Evolutionary conservation across 2,329 filamentous ascomycete species (phyloP).

Genomic region (Diplodia mutila): DNA sequence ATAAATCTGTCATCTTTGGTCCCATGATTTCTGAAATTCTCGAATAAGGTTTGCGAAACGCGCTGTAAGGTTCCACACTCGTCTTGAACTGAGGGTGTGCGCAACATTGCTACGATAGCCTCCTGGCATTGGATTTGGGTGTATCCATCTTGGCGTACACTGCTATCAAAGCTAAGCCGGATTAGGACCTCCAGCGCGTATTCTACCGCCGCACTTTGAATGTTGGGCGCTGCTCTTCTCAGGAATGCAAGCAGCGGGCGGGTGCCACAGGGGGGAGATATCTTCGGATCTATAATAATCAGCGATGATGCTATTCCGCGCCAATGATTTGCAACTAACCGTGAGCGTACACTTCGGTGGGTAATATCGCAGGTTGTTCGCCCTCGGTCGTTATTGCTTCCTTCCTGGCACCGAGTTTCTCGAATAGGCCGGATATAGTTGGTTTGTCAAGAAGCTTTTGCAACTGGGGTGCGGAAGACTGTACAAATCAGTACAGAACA

Average conservation of each 20-base stretch:
- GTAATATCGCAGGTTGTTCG: background rate
- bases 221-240: conserved; percentile 31
- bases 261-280: conserved; percentile 32
- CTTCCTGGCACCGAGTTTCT: background rate
- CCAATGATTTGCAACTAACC: background rate
- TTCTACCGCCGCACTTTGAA: background rate
- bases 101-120: conserved; percentile 28
- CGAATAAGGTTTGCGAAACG: conserved; percentile 30
- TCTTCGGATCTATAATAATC: conserved; percentile 19
- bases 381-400: background rate
- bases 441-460: conserved; percentile 4
- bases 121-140: conserved; percentile 1
- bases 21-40: conserved; percentile 36
- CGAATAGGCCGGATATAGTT: conserved; percentile 1
- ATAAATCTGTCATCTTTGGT: conserved; percentile 34
- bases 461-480: conserved; percentile 15
- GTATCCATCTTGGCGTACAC: conserved; percentile 12
- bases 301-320: background rate
- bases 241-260: conserved; percentile 33
- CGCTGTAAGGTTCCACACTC: background rate
- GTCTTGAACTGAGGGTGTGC: background rate
- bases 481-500: background rate
- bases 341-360: background rate
- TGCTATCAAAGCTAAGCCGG: conserved; percentile 26
- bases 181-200: conserved; percentile 22